Conservation (phyloP, 768 basidiomycete species). For the Gautieria morchelliformis region DNA sequence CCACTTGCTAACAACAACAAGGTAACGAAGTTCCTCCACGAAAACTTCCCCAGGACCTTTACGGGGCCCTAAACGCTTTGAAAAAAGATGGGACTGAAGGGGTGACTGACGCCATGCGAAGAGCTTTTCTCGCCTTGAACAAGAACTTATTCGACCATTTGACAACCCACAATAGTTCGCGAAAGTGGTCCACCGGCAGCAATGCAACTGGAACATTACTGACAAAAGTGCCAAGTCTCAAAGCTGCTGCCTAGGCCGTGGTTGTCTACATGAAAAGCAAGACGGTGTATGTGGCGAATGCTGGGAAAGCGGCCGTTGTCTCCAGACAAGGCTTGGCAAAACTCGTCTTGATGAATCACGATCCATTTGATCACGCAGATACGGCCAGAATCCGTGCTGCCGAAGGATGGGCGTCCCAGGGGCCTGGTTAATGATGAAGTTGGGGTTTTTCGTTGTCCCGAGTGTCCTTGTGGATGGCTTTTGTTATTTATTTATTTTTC, state of each 20-base stretch:
- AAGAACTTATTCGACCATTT: constrained; percentile 67
- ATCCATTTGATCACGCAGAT: constrained; percentile 82
- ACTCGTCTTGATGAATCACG: constrained; percentile 70
- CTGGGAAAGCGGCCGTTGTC: constrained; percentile 81
- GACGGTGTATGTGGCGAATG: constrained; percentile 84
- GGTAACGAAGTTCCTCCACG: constrained; percentile 76
- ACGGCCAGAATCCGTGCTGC: constrained; percentile 80
- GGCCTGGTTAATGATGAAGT: constrained; percentile 89
- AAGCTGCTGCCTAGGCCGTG: constrained; percentile 74
- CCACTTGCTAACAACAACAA: constrained; percentile 46
- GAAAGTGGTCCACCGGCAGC: constrained; percentile 72
- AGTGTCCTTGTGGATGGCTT: too few species aligned
- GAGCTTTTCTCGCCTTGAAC: constrained; percentile 84
- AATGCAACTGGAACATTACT: constrained; percentile 23
- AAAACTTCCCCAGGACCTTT: constrained; percentile 64
- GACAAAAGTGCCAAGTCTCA: constrained; percentile 37
- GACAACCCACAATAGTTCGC: constrained; percentile 23
- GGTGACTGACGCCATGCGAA: constrained; percentile 67
- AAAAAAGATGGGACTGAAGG: constrained; percentile 36
- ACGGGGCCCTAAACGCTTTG: constrained; percentile 43
- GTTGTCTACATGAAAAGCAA: constrained; percentile 76
- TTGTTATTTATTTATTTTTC: too few species aligned
- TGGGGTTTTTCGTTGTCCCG: constrained; percentile 83
- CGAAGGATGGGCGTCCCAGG: constrained; percentile 89
- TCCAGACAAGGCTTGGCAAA: constrained; percentile 68